Evolutionary conservation across 139 green algal species (phyloP), one percentile per base, ranked within the genome.

Genomic region (Chlamydomonas eustigma): DNA sequence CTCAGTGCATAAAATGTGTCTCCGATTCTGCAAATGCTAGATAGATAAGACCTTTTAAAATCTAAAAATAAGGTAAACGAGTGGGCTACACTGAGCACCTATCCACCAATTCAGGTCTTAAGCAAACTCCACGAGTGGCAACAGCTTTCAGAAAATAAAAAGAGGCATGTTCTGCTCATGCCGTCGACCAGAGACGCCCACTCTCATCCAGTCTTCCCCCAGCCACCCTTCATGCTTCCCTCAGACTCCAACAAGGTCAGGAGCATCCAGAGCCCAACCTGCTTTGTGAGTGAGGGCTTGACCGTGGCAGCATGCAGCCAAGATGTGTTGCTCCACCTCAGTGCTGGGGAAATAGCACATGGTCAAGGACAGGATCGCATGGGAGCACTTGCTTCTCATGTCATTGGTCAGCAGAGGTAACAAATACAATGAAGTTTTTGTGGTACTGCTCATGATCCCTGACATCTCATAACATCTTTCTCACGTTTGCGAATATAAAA

Each of bases 131-230:
- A 67, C 31, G 79, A 74, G 0, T 89, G 85, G 85, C 74, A 86
- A 38, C 32, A 68, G 52, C 22, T 28, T 12, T 12, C 89, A 5
- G 65, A 71, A 18, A 58, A 51, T 86, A 84, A 30, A 39, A 38
- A 12, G 50, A 34, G 79, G 0, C 73, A 76, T 18, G 83, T 97
- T 31, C 67, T 93, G 50, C 80, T 98, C 36, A 58, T 97, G 79
- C 94, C 94, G 4, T 90, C 88, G 4, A 71, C 81, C 24, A 73
- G 90, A 0, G 94, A 98, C 63, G 86, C 87, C 3, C 87, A 93
- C 72, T 79, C 88, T 52, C 50, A 80, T 34, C 80, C 90, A 2
- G 82, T 93, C n/a, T 93, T 94, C 76, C 93, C 93, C 12, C 87
- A 93, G 83, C 84, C 88, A 2, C 75, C 90, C 3, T 75, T 96